These are phyloP conservation scores for Termitomyces sp. DNA, from an alignment of 768 basidiomycete genomes.

Conservation along the genomic window DNA sequence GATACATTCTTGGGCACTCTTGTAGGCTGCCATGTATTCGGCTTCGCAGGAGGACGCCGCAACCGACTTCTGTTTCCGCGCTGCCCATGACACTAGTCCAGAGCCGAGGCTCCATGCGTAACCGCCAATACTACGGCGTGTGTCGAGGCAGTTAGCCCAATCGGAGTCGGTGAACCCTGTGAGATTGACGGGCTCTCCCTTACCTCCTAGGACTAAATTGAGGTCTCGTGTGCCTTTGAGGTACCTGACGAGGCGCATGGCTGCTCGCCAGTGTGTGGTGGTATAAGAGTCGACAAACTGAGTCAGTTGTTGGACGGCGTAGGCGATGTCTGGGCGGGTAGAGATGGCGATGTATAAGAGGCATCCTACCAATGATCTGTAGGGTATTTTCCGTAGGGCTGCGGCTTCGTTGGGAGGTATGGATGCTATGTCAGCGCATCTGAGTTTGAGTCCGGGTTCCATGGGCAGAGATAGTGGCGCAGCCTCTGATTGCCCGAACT, in stretches of 20 bases:
- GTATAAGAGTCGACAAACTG: constrained; percentile 1
- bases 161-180: neutral
- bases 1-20: too few relatives aligned
- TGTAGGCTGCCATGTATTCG: too few relatives aligned
- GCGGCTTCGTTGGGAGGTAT: constrained; percentile 5
- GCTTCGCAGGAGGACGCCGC: neutral
- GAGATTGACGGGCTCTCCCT: neutral
- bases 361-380: too few relatives aligned
- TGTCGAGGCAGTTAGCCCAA: too few relatives aligned
- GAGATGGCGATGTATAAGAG: neutral
- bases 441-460: constrained; percentile 16
- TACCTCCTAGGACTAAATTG: neutral
- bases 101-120: neutral
- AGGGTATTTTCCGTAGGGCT: too few relatives aligned
- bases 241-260: neutral
- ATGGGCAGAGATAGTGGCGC: constrained; percentile 20
- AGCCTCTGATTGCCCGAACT: constrained; percentile 15
- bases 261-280: neutral
- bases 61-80: too few relatives aligned
- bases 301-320: neutral
- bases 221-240: neutral
- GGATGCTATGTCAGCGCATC: neutral
- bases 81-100: neutral
- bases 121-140: too few relatives aligned
- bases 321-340: neutral